Conservation (phyloP, 768 basidiomycete species). For the Cystofilobasidium capitatum region DNA sequence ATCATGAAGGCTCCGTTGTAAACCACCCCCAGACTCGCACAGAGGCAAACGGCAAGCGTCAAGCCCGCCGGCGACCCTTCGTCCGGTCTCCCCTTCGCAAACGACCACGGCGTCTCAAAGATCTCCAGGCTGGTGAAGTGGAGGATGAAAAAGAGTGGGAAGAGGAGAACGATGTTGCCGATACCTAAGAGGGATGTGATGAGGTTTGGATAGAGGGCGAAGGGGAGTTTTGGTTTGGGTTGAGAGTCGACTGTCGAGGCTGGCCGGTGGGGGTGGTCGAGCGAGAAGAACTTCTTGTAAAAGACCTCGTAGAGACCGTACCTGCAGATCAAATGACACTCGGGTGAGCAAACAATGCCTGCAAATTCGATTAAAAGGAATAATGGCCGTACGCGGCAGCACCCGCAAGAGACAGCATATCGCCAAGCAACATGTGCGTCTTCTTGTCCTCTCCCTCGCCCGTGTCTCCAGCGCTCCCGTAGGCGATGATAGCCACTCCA, state of each 20-base stretch:
- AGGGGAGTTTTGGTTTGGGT: slow-evolving; percentile 5
- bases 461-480: neutral
- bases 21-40: neutral
- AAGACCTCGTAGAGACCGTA: slow-evolving; percentile 26
- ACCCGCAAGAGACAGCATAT: neutral
- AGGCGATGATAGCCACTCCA: slow-evolving; percentile 9
- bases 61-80: neutral
- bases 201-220: slow-evolving; percentile 17
- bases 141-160: slow-evolving; percentile 8
- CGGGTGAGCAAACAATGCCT: neutral
- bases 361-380: neutral
- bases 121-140: slow-evolving; percentile 2
- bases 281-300: slow-evolving; percentile 21
- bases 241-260: neutral
- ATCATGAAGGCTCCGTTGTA: slow-evolving; percentile 20
- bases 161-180: slow-evolving; percentile 12
- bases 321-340: neutral
- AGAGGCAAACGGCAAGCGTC: neutral
- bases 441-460: neutral
- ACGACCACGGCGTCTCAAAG: slow-evolving; percentile 8
- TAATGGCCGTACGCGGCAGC: neutral
- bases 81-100: neutral
- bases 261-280: neutral
- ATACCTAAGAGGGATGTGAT: slow-evolving; percentile 16
- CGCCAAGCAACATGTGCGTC: neutral